phyloP scores from a whole-genome alignment of 1,284 basidiomycete species.

The Pterulicium gracile region DNA sequence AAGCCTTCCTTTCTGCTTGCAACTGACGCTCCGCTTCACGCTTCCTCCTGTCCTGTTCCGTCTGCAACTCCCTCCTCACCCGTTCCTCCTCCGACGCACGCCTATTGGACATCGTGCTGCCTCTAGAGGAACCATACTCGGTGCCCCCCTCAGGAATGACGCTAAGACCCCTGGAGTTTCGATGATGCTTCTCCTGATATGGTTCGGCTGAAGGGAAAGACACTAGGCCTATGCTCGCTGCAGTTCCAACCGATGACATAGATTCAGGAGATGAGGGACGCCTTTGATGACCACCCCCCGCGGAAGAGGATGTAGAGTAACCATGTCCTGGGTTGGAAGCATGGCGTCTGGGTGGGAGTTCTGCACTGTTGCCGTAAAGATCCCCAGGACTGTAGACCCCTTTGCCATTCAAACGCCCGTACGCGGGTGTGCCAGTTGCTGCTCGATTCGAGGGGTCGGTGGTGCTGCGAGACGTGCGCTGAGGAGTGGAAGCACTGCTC shows the following conservation, averaged over 20 bases:
- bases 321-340: not conserved
- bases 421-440: not conserved
- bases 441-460: not conserved
- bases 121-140: not conserved
- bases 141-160: not conserved
- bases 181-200: not conserved
- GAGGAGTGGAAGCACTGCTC: too few species aligned
- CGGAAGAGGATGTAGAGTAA: not conserved
- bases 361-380: not conserved
- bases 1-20: not conserved
- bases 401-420: not conserved
- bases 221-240: not conserved
- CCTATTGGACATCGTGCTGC: not conserved
- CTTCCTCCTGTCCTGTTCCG: not conserved
- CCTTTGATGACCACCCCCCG: not conserved
- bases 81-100: not conserved
- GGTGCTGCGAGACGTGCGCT: not conserved
- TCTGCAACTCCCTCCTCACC: not conserved
- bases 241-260: not conserved
- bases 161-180: not conserved
- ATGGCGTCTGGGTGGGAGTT: not conserved
- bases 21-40: not conserved
- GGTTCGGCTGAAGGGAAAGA: not conserved
- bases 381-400: not conserved
- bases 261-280: conserved; percentile 1